phyloP scores from a whole-genome alignment of 2,329 filamentous ascomycete species.

The Penicillium sp. region DNA sequence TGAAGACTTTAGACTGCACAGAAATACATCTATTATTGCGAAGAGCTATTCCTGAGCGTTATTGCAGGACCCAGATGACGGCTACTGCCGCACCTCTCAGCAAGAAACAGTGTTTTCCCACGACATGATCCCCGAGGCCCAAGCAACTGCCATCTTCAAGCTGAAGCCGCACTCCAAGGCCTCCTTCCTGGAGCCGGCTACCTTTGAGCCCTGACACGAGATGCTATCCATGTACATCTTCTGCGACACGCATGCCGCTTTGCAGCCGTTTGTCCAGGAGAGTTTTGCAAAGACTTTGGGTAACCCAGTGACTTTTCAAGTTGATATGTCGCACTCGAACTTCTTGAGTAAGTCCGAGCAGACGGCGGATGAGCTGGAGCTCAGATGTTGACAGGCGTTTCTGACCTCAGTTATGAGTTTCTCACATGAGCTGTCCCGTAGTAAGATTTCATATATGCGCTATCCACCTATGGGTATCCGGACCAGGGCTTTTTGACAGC shows the following conservation, averaged over 20 bases:
- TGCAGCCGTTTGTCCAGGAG: conserved; percentile 35
- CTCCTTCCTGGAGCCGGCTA: conserved; percentile 27
- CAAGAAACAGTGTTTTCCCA: conserved; percentile 30
- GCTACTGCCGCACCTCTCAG: conserved; percentile 17
- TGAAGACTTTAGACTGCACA: not conserved
- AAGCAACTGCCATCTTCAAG: conserved; percentile 23
- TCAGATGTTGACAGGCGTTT: no score
- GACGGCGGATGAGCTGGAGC: conserved; percentile 35
- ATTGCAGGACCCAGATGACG: conserved; percentile 15
- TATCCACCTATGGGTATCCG: no score
- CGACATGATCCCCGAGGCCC: conserved; percentile 29
- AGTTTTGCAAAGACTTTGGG: conserved; percentile 30
- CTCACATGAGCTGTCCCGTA: no score
- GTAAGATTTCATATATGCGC: no score
- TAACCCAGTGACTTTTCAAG: conserved; percentile 32
- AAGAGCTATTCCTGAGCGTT: not conserved
- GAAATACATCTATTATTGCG: not conserved
- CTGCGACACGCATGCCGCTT: conserved; percentile 37
- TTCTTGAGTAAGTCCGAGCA: conserved; percentile 41
- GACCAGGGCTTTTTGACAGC: no score
- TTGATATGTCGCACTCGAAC: conserved; percentile 41
- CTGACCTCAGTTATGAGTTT: no score
- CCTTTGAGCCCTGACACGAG: conserved; percentile 35
- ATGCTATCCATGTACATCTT: conserved; percentile 38
- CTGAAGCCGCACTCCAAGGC: conserved; percentile 27